Percentiles rank a stretch among this genome's conserved stretches.
Evolutionary conservation across 306 rosid genomes (phyloP).

Genomic region (Hippophae rhamnoides): DNA sequence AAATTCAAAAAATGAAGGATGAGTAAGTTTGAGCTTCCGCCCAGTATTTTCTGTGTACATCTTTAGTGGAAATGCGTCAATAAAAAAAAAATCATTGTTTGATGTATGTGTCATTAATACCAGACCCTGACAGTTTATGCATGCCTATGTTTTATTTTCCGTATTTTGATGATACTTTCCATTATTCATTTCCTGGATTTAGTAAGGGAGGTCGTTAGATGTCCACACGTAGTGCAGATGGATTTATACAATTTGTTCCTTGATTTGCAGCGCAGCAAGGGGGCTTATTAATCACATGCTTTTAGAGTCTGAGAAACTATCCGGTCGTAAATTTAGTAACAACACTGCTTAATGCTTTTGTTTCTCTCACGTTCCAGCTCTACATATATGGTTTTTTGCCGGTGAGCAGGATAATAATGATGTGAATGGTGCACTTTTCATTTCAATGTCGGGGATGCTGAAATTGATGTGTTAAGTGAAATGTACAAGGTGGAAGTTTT

Average conservation of each 20-base stretch:
- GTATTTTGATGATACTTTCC: no score
- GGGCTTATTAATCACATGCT: conserved; percentile 89
- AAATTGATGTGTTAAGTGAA: no score
- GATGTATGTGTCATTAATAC: neutral
- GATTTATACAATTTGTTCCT: conserved; percentile 4
- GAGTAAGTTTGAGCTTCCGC: conserved; percentile 47
- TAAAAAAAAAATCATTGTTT: neutral
- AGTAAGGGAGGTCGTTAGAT: no score
- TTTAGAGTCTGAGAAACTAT: conserved; percentile 54
- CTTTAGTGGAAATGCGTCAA: neutral
- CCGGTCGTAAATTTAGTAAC: conserved; percentile 62
- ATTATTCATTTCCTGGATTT: neutral
- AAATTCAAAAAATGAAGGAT: conserved; percentile 75
- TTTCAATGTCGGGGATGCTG: no score
- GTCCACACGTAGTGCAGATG: neutral
- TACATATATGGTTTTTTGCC: no score
- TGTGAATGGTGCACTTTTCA: no score
- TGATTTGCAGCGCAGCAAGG: conserved; percentile 68
- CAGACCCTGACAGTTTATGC: neutral
- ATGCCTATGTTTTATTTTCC: neutral
- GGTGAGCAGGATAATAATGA: no score
- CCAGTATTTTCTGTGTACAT: conserved; percentile 7
- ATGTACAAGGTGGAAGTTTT: no score
- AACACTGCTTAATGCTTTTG: no score
- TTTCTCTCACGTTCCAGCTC: no score